phyloP scores from a whole-genome alignment of 306 rosid species.

The Glycine latifolia region DNA sequence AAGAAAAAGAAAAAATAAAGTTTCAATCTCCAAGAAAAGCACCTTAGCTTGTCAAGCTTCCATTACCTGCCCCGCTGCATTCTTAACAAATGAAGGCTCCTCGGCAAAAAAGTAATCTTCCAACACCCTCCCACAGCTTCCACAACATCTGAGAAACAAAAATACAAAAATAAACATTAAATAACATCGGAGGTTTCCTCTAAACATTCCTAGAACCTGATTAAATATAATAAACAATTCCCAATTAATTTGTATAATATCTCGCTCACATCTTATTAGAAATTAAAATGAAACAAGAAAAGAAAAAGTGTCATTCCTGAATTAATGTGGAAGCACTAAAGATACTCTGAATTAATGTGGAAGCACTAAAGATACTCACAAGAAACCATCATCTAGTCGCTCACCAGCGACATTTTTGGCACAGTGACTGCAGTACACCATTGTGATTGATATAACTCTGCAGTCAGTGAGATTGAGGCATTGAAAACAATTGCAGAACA shows the following conservation, averaged over 20 bases:
- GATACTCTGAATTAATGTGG: background rate
- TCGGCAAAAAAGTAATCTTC: constrained; percentile 22
- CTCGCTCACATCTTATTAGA: background rate
- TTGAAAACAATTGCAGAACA: background rate
- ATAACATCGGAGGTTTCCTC: background rate
- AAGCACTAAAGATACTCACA: constrained; percentile 38
- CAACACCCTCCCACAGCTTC: constrained; percentile 46
- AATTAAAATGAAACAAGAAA: background rate
- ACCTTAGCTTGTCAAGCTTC: background rate
- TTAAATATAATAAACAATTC: background rate
- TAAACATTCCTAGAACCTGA: constrained; percentile 14
- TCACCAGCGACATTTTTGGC: constrained; percentile 2
- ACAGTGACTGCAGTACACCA: constrained; percentile 45
- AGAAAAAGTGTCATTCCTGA: background rate
- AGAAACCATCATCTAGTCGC: constrained; percentile 37
- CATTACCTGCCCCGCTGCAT: constrained; percentile 39
- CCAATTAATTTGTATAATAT: background rate
- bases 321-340: no score
- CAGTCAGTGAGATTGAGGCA: background rate
- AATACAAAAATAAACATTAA: background rate
- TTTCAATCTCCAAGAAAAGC: constrained; percentile 1
- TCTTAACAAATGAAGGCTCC: constrained; percentile 44
- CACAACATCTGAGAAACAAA: constrained; percentile 41
- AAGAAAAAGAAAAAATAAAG: background rate
- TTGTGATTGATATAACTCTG: constrained; percentile 3